phyloP scores from a whole-genome alignment of 257 asterid genomes.

The Jacaranda mimosifolia region DNA sequence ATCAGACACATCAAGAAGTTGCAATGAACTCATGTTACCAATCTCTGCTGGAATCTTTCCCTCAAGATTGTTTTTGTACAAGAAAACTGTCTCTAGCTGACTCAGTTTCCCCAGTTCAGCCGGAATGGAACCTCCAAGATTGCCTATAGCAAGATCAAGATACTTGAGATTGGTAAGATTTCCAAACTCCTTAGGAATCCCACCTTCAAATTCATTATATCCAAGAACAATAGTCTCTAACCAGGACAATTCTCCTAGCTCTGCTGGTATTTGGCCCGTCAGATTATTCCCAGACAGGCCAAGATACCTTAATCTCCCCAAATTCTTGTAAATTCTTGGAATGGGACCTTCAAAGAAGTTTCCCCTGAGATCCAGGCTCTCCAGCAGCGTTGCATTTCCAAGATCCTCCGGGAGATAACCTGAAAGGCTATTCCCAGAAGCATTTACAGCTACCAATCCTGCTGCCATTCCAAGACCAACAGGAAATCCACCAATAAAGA shows the following conservation, averaged over 20 bases:
- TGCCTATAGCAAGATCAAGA: constrained; percentile 68
- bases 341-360: constrained; percentile 67
- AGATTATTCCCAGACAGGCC: constrained; percentile 80
- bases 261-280: constrained; percentile 59
- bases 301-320: constrained; percentile 63
- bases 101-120: constrained; percentile 59
- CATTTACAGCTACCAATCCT: constrained; percentile 52
- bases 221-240: constrained; percentile 71
- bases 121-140: constrained; percentile 68
- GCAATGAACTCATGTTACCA: constrained; percentile 56
- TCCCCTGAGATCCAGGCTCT: constrained; percentile 70
- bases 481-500: constrained; percentile 54
- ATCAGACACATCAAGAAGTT: constrained; percentile 67
- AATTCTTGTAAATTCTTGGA: constrained; percentile 61
- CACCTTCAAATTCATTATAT: constrained; percentile 66
- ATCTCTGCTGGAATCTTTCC: constrained; percentile 62
- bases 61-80: constrained; percentile 64
- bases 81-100: constrained; percentile 54
- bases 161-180: constrained; percentile 67
- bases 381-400: constrained; percentile 57
- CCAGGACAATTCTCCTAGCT: constrained; percentile 62
- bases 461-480: constrained; percentile 54
- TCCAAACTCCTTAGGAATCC: constrained; percentile 68
- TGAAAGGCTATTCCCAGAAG: constrained; percentile 71
- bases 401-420: constrained; percentile 72